Conservation (phyloP, 345 rosid genomes). For the Microthlaspi erraticum region DNA sequence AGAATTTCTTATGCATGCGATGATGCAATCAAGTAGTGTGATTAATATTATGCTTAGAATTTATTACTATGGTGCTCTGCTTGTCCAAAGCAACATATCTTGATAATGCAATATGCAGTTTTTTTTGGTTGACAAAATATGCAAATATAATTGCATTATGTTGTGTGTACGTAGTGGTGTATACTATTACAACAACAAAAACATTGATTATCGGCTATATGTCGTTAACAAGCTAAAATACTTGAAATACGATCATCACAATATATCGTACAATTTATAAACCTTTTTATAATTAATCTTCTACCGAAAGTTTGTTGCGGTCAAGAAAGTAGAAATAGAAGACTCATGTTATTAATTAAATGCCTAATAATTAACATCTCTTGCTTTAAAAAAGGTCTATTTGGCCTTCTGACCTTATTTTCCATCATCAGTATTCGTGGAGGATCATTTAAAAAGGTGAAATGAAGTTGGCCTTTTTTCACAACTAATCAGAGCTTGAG, state of each 20-base stretch:
- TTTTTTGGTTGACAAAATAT: too few species aligned
- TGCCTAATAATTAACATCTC: not conserved
- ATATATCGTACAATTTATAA: slow-evolving; percentile 4
- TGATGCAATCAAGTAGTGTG: not conserved
- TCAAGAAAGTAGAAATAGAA: slow-evolving; percentile 28
- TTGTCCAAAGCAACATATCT: not conserved
- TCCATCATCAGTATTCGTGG: slow-evolving; percentile 25
- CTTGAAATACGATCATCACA: slow-evolving; percentile 16
- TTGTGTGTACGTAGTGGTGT: not conserved
- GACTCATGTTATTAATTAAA: slow-evolving; percentile 13
- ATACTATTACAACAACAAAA: not conserved
- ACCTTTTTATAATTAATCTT: slow-evolving; percentile 28
- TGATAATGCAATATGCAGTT: not conserved
- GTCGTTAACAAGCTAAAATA: not conserved
- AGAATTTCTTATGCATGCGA: not conserved
- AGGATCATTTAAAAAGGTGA: not conserved
- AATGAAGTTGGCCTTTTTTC: not conserved
- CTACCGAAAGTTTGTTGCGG: slow-evolving; percentile 38
- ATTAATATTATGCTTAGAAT: not conserved
- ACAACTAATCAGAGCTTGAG: slow-evolving; percentile 16
- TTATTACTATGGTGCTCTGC: not conserved
- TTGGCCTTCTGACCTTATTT: slow-evolving; percentile 27
- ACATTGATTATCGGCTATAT: not conserved
- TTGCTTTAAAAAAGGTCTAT: slow-evolving; percentile 28
- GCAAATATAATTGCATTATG: too few species aligned